Base-by-base conservation (phyloP, 2,329 filamentous ascomycete genomes). In the Sarocladium brachiariae region DNA sequence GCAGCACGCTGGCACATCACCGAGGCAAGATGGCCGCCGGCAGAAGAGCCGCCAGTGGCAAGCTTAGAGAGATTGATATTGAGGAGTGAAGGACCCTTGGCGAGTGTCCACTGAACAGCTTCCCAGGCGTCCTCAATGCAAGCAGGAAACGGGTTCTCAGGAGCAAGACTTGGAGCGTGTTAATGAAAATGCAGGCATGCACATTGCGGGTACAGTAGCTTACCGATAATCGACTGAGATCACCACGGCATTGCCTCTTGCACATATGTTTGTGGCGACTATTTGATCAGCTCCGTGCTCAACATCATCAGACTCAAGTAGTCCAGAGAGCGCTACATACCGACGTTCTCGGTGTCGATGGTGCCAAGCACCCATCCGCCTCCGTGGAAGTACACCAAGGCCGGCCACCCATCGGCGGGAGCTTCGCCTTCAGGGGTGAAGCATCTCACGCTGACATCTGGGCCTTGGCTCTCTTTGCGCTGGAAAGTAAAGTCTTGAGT, bases 281-380 rank as follows among this genome's bases (percentile, higher is more conserved):
- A n/a, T 4, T 10, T 8, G 16, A 19, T 9, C 13, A 19, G 35
- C 23, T 27, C 39, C 19, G 8, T 4, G 39, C 10, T 30, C n/a
- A n/a, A n/a, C n/a, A n/a, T n/a, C n/a, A n/a, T n/a, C n/a, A n/a
- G n/a, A n/a, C n/a, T n/a, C n/a, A n/a, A n/a, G n/a, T n/a, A n/a
- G n/a, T n/a, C n/a, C n/a, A n/a, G 39, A 9, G 21, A n/a, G 8
- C 11, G 3, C 5, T n/a, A 47, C 43, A 9, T 47, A 47, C 43
- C 73, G 3, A 71, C 69, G 55, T 81, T 81, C 63, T 82, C 78
- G 0, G 76, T 80, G 53, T 77, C 69, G 38, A 81, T 78, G 41
- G 74, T 77, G 0, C 78, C 78, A 25, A 81, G 56, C 2, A 81
- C 77, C 76, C 77, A 82, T 3, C 78, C 78, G 1, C 78, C 78